Conservation (phyloP, 2,329 filamentous ascomycete genomes). For the Chaetothyriales sp. region DNA sequence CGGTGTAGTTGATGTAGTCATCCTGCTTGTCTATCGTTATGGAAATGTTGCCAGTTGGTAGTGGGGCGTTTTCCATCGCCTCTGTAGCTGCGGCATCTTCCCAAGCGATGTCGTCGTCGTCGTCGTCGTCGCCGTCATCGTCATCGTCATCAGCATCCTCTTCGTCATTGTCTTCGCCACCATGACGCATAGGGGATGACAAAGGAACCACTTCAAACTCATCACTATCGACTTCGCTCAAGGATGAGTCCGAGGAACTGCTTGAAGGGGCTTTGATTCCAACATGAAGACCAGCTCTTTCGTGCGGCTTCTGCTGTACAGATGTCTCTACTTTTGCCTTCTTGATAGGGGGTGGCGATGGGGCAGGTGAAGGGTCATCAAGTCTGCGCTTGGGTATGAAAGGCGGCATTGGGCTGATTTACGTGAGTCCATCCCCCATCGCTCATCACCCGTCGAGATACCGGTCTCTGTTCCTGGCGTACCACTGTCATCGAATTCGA, state of each 20-base stretch:
- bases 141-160: conserved; percentile 29
- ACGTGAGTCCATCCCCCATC: not conserved
- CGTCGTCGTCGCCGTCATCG: conserved; percentile 49
- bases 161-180: conserved; percentile 28
- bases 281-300: not conserved
- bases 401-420: conserved; percentile 26
- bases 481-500: not conserved
- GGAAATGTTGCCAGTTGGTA: conserved; percentile 52
- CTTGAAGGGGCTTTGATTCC: not conserved
- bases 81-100: conserved; percentile 37
- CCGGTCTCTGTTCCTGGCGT: not conserved
- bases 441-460: not conserved
- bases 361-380: conserved; percentile 16
- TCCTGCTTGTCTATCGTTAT: conserved; percentile 51
- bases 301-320: not conserved
- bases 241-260: conserved; percentile 20
- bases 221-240: conserved; percentile 31
- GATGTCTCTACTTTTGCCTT: conserved; percentile 11
- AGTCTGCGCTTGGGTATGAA: conserved; percentile 32
- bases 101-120: conserved; percentile 44
- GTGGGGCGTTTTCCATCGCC: conserved; percentile 28
- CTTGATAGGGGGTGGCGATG: conserved; percentile 16
- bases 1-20: conserved; percentile 34
- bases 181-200: conserved; percentile 10
- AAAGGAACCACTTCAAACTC: conserved; percentile 41